Evolutionary conservation across 331 rosid genomes (phyloP).

Genomic region (Malus hybrid): DNA sequence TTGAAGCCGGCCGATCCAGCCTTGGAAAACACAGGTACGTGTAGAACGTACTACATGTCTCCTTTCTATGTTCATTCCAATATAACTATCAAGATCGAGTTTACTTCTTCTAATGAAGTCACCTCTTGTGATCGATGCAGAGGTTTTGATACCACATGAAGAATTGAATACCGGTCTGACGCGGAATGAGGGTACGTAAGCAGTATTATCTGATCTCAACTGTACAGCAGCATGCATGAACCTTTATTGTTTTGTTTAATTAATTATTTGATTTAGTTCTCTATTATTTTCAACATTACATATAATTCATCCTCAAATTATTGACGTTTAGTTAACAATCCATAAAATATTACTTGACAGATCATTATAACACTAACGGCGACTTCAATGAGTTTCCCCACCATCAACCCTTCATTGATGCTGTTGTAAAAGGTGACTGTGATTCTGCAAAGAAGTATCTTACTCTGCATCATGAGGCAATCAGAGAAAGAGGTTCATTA

Average conservation of each 20-base stretch:
- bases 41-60: not conserved
- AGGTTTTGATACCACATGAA: not conserved
- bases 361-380: not conserved
- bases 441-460: not conserved
- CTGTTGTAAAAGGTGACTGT: not conserved
- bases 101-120: not conserved
- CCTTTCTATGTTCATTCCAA: not conserved
- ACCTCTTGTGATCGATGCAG: not conserved
- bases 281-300: not conserved
- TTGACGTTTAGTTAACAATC: not conserved
- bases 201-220: not conserved
- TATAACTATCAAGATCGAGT: not conserved
- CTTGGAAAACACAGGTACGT: not conserved
- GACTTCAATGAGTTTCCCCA: not conserved
- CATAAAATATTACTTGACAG: not conserved
- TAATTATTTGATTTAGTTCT: not conserved
- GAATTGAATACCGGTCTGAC: not conserved
- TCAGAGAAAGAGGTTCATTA: not conserved
- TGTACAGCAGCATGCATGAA: not conserved
- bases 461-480: not conserved
- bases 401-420: not conserved
- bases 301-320: not conserved
- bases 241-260: not conserved
- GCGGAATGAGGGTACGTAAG: not conserved
- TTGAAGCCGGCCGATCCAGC: not conserved